A percentile compares a stretch with the other conserved stretches of the same genome.
These are phyloP conservation scores for Mimosa bimucronata DNA, from an alignment of 306 rosid species.

Conservation along the genomic window DNA sequence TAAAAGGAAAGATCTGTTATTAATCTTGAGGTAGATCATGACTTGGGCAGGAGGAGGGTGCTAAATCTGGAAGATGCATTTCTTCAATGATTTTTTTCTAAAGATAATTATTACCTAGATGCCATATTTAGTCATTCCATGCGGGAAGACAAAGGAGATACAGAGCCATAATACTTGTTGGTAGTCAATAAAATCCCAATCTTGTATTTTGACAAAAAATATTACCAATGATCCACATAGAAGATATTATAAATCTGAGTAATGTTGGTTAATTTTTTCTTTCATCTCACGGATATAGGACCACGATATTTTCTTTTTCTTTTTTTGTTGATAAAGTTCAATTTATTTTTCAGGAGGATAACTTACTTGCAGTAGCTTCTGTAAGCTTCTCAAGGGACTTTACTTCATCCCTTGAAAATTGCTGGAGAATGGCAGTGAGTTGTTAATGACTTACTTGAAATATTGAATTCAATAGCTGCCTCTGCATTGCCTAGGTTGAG, in stretches of 20 bases:
- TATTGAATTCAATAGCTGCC: conserved; percentile 23
- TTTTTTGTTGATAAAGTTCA: conserved; percentile 1
- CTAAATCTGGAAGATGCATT: background rate
- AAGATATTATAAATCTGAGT: conserved; percentile 20
- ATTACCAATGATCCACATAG: conserved; percentile 12
- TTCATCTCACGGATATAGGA: background rate
- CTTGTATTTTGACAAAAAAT: conserved; percentile 19
- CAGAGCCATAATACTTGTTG: background rate
- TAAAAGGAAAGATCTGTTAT: background rate
- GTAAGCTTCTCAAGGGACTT: conserved; percentile 74
- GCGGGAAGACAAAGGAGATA: conserved; percentile 22
- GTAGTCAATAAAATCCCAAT: conserved; percentile 25
- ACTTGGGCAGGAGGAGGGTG: background rate
- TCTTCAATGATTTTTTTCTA: conserved; percentile 18
- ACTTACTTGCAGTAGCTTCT: conserved; percentile 70
- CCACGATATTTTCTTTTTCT: conserved; percentile 24
- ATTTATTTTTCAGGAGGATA: conserved; percentile 66
- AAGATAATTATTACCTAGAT: conserved; percentile 7
- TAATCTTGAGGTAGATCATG: background rate
- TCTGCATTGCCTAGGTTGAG: conserved; percentile 1
- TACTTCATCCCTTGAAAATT: conserved; percentile 57
- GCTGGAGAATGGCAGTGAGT: conserved; percentile 79
- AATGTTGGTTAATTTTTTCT: conserved; percentile 13
- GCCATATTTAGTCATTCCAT: conserved; percentile 25
- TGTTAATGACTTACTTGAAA: conserved; percentile 25